These are phyloP conservation scores for Coffea canephora DNA, from an alignment of 257 asterid genomes.

Conservation along the genomic window DNA sequence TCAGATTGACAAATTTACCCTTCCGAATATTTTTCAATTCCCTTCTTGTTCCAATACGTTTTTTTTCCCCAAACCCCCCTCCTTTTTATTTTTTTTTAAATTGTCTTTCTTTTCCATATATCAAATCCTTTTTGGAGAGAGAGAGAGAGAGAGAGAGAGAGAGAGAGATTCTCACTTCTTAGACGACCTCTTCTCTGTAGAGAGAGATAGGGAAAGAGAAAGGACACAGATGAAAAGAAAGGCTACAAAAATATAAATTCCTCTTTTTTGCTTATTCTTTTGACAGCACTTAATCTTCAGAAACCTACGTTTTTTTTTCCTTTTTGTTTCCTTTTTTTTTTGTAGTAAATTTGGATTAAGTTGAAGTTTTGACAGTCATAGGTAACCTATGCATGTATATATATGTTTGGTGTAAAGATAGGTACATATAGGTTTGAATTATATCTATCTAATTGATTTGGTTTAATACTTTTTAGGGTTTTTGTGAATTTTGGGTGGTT, in stretches of 20 bases:
- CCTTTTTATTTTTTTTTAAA: not conserved
- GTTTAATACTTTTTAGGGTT: not conserved
- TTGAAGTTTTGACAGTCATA: slow-evolving; percentile 9
- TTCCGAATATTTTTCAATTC: not conserved
- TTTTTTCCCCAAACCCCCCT: not conserved
- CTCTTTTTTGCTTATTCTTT: not conserved
- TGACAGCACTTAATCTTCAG: not conserved
- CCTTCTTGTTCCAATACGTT: not conserved
- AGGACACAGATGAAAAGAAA: not conserved
- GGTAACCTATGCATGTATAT: not conserved
- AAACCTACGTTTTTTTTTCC: not conserved
- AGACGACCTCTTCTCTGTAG: not conserved
- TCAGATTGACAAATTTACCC: not conserved
- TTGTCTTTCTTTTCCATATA: not conserved
- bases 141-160: slow-evolving; percentile 1
- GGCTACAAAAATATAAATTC: not conserved
- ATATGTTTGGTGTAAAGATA: not conserved
- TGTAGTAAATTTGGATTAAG: not conserved
- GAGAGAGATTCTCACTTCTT: not conserved
- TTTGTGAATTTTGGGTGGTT: slow-evolving; percentile 6
- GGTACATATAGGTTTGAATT: not conserved
- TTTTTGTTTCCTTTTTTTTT: not conserved
- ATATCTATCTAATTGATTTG: not conserved
- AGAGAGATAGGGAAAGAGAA: slow-evolving; percentile 2
- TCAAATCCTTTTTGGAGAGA: not conserved